Base-by-base conservation (phyloP, 495 filamentous ascomycete genomes). In the Penicillium cataractarum region DNA sequence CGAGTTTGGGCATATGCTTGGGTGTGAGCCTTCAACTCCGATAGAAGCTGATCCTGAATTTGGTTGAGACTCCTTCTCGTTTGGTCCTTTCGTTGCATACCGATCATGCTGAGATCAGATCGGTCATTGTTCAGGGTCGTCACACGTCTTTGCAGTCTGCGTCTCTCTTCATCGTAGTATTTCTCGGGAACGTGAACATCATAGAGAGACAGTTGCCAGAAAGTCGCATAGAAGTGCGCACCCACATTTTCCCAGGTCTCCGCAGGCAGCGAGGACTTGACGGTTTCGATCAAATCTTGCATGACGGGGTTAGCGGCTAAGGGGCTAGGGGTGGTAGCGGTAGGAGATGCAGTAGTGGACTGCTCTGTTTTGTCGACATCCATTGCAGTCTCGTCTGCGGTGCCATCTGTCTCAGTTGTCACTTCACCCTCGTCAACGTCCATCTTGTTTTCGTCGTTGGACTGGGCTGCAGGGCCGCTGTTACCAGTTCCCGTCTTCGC, bases 181-280 rank as follows among this genome's bases (percentile, higher is more conserved):
- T 84, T 82, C 56, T 85, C 82, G 1, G 90, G 90, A 42, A 91
- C 84, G 39, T 86, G 81, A 32, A 99, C 78, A 72, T 98, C 95
- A 26, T 89, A 86, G 15, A 93, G 84, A 24, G 91, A 86, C 17
- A 97, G 82, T 51, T 92, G 88, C 96, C 96, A 99, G 80, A 99
- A 99, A 3, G 91, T 90, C 31, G 91, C 87, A 70, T 92, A 97
- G 71, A 97, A 96, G 33, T 87, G 82, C 2, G 89, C 78, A 49
- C 86, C 93, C 46, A 97, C 76, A 10, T 82, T 79, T 21, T 85
- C 80, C 84, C 89, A 92, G 1, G 84, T 83, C 22, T 86, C 80
- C 9, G 80, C 65, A 3, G 91, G 84, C n/a, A 93, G 66, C 1
- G 83, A 76, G 4, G 76, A 78, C 57, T 83, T 82, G 22, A 97